A percentile compares a stretch with the other conserved stretches of the same genome.
Evolutionary conservation across 139 green algal species (phyloP).

Genomic region (Mesostigma viride): DNA sequence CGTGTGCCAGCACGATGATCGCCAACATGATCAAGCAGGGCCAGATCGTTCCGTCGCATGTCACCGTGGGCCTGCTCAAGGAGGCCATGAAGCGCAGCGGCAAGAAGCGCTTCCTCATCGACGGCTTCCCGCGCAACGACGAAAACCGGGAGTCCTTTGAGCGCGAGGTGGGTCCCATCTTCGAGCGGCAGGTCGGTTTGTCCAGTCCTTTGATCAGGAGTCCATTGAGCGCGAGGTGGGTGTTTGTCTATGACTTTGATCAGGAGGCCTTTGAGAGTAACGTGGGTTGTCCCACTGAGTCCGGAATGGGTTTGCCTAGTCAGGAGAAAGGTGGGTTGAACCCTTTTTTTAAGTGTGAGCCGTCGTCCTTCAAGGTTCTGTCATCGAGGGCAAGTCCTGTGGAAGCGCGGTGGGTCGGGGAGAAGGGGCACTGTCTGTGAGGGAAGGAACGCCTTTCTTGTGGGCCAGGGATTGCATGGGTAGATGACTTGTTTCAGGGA

Average conservation of each 20-base stretch:
- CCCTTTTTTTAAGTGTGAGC: too few relatives aligned
- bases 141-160: conserved; percentile 83
- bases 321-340: too few relatives aligned
- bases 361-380: too few relatives aligned
- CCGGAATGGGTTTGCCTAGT: too few relatives aligned
- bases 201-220: neutral
- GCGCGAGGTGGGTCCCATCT: conserved; percentile 15
- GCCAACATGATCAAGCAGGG: conserved; percentile 87
- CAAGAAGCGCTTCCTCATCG: conserved; percentile 72
- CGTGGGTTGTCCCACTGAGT: too few relatives aligned
- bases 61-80: conserved; percentile 77
- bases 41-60: conserved; percentile 76
- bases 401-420: too few relatives aligned
- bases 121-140: conserved; percentile 86
- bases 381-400: too few relatives aligned
- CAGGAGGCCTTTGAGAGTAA: neutral
- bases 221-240: neutral
- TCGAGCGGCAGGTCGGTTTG: conserved; percentile 1
- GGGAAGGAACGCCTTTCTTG: too few relatives aligned
- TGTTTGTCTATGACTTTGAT: neutral
- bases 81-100: conserved; percentile 64
- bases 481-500: too few relatives aligned
- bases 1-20: too few relatives aligned
- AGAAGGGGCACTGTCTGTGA: too few relatives aligned
- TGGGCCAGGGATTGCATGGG: too few relatives aligned